Evolutionary conservation across 2,329 filamentous ascomycete genomes (phyloP).

Genomic region (Pseudogymnoascus sp.): DNA sequence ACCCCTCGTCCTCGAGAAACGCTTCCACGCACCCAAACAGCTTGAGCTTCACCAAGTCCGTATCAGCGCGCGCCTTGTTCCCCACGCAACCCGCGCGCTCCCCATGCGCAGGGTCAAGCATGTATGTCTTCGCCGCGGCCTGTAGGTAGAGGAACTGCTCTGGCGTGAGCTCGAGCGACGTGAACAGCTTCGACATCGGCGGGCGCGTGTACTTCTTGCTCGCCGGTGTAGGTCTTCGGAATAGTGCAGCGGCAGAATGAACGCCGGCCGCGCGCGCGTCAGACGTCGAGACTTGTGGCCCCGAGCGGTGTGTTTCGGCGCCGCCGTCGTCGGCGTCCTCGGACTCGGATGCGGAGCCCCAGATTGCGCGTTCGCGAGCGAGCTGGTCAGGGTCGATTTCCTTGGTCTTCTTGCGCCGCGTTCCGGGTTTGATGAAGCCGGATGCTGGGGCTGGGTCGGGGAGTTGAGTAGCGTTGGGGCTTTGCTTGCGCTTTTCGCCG

Average conservation of each 20-base stretch:
- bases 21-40: conserved; percentile 21
- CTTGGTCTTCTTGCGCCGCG: conserved; percentile 11
- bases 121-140: conserved; percentile 26
- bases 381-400: conserved; percentile 13
- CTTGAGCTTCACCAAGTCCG: conserved; percentile 23
- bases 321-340: conserved; percentile 17
- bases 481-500: conserved; percentile 10
- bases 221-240: conserved; percentile 21
- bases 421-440: conserved; percentile 7
- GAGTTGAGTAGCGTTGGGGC: not conserved
- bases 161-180: conserved; percentile 21
- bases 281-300: conserved; percentile 12
- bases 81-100: conserved; percentile 24
- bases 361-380: conserved; percentile 22
- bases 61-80: conserved; percentile 18
- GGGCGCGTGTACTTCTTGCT: conserved; percentile 25
- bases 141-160: conserved; percentile 25
- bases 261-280: conserved; percentile 23
- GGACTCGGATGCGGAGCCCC: conserved; percentile 17
- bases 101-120: conserved; percentile 25
- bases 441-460: conserved; percentile 13
- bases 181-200: conserved; percentile 24
- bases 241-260: conserved; percentile 24
- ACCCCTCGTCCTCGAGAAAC: conserved; percentile 26
- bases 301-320: conserved; percentile 4